Evolutionary conservation across 345 rosid genomes (phyloP).

Genomic region (Salix purpurea): DNA sequence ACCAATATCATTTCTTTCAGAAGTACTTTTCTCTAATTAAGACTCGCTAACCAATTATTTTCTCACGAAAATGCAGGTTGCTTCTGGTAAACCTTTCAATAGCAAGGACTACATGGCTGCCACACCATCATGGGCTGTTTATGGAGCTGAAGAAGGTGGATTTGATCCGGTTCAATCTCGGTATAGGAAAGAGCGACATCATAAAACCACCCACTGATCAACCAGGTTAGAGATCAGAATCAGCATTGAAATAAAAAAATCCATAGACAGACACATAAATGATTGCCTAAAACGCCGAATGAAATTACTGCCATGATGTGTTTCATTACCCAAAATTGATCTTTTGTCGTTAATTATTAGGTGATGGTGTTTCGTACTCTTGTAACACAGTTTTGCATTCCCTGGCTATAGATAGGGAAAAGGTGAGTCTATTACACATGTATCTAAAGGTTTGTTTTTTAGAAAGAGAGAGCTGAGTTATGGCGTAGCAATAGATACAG

Average conservation of each 20-base stretch:
- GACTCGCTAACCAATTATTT: neutral
- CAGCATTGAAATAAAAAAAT: neutral
- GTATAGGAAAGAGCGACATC: slow-evolving; percentile 78
- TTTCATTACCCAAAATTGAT: neutral
- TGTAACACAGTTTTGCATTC: slow-evolving; percentile 6
- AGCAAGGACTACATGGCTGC: slow-evolving; percentile 82
- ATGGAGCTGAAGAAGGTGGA: slow-evolving; percentile 94
- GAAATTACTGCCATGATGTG: too few species aligned
- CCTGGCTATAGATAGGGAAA: neutral
- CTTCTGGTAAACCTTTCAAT: slow-evolving; percentile 70
- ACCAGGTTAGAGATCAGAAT: slow-evolving; percentile 21
- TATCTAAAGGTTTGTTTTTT: neutral
- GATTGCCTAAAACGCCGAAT: too few species aligned
- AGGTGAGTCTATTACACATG: neutral
- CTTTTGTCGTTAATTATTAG: neutral
- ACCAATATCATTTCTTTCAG: neutral
- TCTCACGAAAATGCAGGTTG: slow-evolving; percentile 43
- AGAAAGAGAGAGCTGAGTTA: neutral
- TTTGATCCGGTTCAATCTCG: slow-evolving; percentile 84
- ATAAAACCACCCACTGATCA: slow-evolving; percentile 50
- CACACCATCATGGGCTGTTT: slow-evolving; percentile 92
- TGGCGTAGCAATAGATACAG: too few species aligned
- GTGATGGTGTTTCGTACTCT: slow-evolving; percentile 4
- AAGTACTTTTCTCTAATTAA: neutral
- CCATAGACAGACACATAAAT: too few species aligned